A percentile compares a stretch with the other conserved stretches of the same genome.
Evolutionary conservation across 805 yeast genomes (phyloP).

Genomic region (Priceomyces medius): DNA sequence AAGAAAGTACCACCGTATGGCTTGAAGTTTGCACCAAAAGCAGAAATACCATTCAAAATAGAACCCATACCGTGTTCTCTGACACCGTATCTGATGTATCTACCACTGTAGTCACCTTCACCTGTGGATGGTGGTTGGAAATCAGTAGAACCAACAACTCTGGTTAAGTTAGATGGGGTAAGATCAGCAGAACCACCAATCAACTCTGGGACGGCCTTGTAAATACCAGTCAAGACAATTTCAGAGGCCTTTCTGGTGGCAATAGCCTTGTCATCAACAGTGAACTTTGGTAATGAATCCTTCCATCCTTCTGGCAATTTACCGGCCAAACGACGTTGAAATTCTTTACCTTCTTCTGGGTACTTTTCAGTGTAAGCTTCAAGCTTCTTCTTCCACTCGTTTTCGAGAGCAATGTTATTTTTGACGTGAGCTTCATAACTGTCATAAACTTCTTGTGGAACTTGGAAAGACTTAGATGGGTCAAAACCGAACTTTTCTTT

Average conservation of each 20-base stretch:
- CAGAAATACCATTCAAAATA: constrained; percentile 94
- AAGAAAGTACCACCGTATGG: constrained; percentile 97
- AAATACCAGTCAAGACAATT: constrained; percentile 63
- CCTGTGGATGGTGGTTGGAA: constrained; percentile 86
- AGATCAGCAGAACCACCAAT: constrained; percentile 98
- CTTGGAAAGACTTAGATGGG: constrained; percentile 76
- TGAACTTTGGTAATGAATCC: constrained; percentile 72
- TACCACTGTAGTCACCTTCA: constrained; percentile 85
- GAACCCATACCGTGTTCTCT: constrained; percentile 99
- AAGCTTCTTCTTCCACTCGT: constrained; percentile 70
- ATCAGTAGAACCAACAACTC: constrained; percentile 79
- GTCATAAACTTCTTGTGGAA: constrained; percentile 81
- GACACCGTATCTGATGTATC: constrained; percentile 96
- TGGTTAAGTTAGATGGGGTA: constrained; percentile 94
- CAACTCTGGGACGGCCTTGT: constrained; percentile 74
- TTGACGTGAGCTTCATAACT: constrained; percentile 56
- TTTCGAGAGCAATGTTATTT: constrained; percentile 66
- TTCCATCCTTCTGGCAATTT: constrained; percentile 85
- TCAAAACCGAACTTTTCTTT: constrained; percentile 83
- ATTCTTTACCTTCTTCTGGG: constrained; percentile 78
- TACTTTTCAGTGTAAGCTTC: constrained; percentile 61
- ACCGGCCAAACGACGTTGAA: constrained; percentile 72
- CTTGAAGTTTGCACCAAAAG: constrained; percentile 81
- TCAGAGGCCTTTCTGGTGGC: constrained; percentile 96
- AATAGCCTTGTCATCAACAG: constrained; percentile 72